Evolutionary conservation across 2,329 filamentous ascomycete genomes (phyloP), one percentile per base, ranked within the genome.

Genomic region (Fusarium sp.): DNA sequence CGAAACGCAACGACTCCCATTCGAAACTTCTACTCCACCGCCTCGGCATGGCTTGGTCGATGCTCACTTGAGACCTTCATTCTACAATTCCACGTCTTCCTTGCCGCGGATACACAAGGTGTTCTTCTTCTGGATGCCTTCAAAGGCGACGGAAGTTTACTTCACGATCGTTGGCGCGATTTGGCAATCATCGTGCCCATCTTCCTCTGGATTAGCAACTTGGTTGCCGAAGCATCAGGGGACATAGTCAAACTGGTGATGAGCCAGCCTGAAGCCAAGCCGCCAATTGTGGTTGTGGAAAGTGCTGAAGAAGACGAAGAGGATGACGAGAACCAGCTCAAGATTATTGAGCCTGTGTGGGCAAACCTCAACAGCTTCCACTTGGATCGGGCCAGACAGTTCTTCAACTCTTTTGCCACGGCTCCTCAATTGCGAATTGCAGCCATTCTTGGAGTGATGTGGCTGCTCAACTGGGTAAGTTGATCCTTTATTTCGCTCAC

Each of bases 41-140:
- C 80, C 9, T 76, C 79, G 28, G 83, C 85, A 1, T 86, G 82
- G 79, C 76, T 91, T 4, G 88, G 89, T 3, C 79, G 80, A 7
- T 84, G 84, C 60, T 87, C 87, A 0, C 82, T 89, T 2, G 89
- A 91, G 76, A 84, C 87, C 1, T 89, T 87, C 66, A 80, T 88
- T 7, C 78, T 91, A 38, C 87, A 90, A 67, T 85, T 85, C 73
- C 89, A 91, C 73, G 81, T 89, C 54, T 89, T 87, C 83, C 82
- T 91, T 10, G 87, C 87, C 3, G 86, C 83, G 4, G 87, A 91
- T 69, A 85, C 85, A 3, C 84, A 82, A 33, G 86, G 85, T 0
- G 69, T 86, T 6, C 80, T 91, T 9, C 66, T 76, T 8, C 42
- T 76, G 13, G 74, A 73, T 15, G 28, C 60, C 8, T 75, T 76